Base-by-base conservation (phyloP, 345 rosid species). In the Heritiera littoralis region DNA sequence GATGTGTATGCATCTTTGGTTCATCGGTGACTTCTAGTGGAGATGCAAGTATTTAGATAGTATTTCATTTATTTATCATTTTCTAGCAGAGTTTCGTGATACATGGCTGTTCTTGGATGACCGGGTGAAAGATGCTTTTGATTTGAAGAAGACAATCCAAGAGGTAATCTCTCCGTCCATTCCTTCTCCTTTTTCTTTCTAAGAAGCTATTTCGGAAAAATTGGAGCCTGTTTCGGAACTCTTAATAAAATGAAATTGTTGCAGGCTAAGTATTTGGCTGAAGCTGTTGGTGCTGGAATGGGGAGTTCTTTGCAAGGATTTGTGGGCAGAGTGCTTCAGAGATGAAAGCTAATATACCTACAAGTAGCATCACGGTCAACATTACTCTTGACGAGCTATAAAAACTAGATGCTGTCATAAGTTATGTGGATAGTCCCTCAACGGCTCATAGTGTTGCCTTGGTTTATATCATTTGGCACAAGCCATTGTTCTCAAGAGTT, bases 231-330 rank as follows among this genome's bases (percentile, higher is more conserved):
- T 23, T 64, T 72, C 56, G 46, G 28, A 56, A 61, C 23, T 54
- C 55, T 17, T 80, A 41, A 81, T 40, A 41, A 66, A 56, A 58
- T 78, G n/a, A 59, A 75, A 67, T 38, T 52, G 65, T 55, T 83
- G 81, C 92, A 93, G 98, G 98, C 92, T n/a, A 87, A 81, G 83
- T 93, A 95, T 82, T 86, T 95, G 84, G 98, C 97, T 9, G 88
- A 95, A 84, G 92, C 92, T 80, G 90, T 93, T 69, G 90, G 97
- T 77, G 95, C 93, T 32, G 98, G 98, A 72, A 85, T 92, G 85
- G 97, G 98, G 46, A 89, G 86, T 77, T 92, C 98, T 35, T 81
- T 94, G 83, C 97, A 89, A 89, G 94, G 97, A 76, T 83, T 94
- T 77, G 84, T 89, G 76, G 85, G 79, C 80, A 88, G 80, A 81